Evolutionary conservation across 1,139 yeast species (phyloP).

Genomic region (Yamadazyma kanchanaburiensis): DNA sequence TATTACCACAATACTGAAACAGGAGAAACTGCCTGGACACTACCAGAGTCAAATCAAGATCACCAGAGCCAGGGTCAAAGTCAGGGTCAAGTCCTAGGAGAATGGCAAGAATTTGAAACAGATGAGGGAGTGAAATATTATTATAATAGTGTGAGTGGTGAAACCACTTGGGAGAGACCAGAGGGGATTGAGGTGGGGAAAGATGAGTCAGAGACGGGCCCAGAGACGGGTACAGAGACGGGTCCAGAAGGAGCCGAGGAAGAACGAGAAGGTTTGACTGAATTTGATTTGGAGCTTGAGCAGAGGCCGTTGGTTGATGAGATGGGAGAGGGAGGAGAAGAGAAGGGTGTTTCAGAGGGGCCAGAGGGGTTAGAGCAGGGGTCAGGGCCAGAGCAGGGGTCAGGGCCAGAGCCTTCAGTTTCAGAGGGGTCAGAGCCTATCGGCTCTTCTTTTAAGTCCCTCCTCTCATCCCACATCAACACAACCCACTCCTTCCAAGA

Average conservation of each 20-base stretch:
- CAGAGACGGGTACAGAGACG: slow-evolving; percentile 7
- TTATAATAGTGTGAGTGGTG: slow-evolving; percentile 60
- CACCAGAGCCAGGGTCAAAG: no score
- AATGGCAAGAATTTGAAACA: slow-evolving; percentile 67
- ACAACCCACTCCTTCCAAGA: slow-evolving; percentile 74
- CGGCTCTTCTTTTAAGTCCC: slow-evolving; percentile 32
- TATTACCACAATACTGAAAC: slow-evolving; percentile 72
- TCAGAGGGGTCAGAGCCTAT: background rate
- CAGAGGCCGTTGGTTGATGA: no score
- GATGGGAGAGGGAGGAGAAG: slow-evolving; percentile 2
- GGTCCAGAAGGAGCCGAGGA: slow-evolving; percentile 1
- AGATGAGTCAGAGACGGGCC: slow-evolving; percentile 2
- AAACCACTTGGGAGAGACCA: slow-evolving; percentile 83
- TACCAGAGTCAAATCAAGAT: slow-evolving; percentile 55
- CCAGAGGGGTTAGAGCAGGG: background rate
- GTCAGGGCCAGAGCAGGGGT: background rate
- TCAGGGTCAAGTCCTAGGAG: slow-evolving; percentile 6
- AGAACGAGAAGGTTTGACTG: slow-evolving; percentile 4
- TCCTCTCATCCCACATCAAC: slow-evolving; percentile 60
- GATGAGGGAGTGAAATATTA: slow-evolving; percentile 75
- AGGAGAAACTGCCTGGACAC: slow-evolving; percentile 77
- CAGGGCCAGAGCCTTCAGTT: background rate
- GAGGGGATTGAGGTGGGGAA: slow-evolving; percentile 22
- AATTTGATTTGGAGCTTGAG: slow-evolving; percentile 7
- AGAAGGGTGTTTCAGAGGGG: background rate